Base-by-base conservation (phyloP, 495 filamentous ascomycete genomes). In the Delitschia confertaspora region DNA sequence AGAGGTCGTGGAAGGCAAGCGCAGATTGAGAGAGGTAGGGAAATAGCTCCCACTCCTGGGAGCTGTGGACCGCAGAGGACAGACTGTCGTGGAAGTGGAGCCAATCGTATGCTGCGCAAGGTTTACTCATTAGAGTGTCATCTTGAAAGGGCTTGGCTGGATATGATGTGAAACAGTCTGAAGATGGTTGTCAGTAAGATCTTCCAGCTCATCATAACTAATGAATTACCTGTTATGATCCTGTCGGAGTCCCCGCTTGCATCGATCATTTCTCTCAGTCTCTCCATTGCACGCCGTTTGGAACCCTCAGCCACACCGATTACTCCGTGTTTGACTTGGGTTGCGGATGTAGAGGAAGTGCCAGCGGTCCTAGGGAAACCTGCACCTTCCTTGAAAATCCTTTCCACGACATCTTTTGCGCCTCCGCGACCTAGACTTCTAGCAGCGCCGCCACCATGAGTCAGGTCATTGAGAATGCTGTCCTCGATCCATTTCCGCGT, bases 1-100 rank as follows among this genome's bases (percentile, higher is more conserved):
- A 98, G 6, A 98, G 73, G 59, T 87, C 73, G 57, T 98, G 93
- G 62, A 94, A 95, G 4, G 85, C 91, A 0, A 95, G 73, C 19
- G 86, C 71, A 0, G 89, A 79, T 53, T 87, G 81, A 54, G 78
- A 81, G 43, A 95, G 75, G 61, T 98, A 98, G 0, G 83, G 77
- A 11, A 68, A 69, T 21, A 95, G 66, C 59, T 96, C 89, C 80
- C 88, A 95, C 31, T 91, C 88, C 60, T 95, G 87, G 34, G 69
- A 73, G 6, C 72, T 63, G 56, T 79, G 84, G 2, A 95, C 67
- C 40, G 78, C 76, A 1, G 78, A 74, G 5, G 83, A 88, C 45
- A 93, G 75, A 1, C 70, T 66, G 51, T 95, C 91, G 58, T 95
- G 84, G 61, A 98, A 96, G 62, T 88, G 73, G 42, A 98, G 75